These are phyloP conservation scores for Phytopythium montanum DNA, from an alignment of 352 stramenopile genomes.

Conservation along the genomic window DNA sequence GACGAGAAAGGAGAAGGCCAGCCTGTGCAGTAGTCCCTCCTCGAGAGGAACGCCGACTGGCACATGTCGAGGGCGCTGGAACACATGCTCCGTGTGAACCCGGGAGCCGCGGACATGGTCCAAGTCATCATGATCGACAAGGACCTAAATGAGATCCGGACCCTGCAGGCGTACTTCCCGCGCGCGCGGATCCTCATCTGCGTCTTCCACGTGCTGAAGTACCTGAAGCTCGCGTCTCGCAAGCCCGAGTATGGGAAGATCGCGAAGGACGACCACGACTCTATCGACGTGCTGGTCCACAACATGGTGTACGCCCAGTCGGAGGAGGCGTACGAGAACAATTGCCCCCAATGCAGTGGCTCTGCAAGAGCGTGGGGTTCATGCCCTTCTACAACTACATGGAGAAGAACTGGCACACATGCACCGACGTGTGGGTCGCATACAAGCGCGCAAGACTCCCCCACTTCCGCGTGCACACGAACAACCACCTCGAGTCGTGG, in stretches of 20 bases:
- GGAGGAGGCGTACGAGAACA: conserved; percentile 3
- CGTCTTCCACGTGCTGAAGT: conserved; percentile 22
- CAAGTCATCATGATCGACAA: conserved; percentile 9
- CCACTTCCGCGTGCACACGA: conserved; percentile 24
- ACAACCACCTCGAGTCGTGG: conserved; percentile 26
- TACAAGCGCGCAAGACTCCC: conserved; percentile 8
- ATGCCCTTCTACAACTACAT: conserved; percentile 18
- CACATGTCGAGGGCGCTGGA: neutral
- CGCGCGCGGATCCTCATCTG: conserved; percentile 10
- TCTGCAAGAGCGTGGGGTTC: conserved; percentile 6
- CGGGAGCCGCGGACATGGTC: neutral
- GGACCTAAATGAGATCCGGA: conserved; percentile 15
- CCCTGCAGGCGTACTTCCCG: conserved; percentile 10
- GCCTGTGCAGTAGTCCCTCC: neutral
- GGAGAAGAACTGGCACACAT: conserved; percentile 17
- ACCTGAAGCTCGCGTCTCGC: conserved; percentile 6
- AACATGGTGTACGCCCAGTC: conserved; percentile 18
- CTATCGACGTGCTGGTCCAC: conserved; percentile 11
- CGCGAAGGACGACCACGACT: conserved; percentile 8
- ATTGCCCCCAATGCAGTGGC: neutral
- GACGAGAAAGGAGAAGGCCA: conserved; percentile 1
- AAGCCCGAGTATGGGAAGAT: conserved; percentile 15
- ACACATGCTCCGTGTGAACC: neutral
- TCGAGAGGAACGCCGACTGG: neutral
- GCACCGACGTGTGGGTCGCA: conserved; percentile 22